Percentiles rank a stretch among this genome's conserved stretches.
Conservation (phyloP, 2,329 filamentous ascomycete species). For the Chrysoporthe puriensis region DNA sequence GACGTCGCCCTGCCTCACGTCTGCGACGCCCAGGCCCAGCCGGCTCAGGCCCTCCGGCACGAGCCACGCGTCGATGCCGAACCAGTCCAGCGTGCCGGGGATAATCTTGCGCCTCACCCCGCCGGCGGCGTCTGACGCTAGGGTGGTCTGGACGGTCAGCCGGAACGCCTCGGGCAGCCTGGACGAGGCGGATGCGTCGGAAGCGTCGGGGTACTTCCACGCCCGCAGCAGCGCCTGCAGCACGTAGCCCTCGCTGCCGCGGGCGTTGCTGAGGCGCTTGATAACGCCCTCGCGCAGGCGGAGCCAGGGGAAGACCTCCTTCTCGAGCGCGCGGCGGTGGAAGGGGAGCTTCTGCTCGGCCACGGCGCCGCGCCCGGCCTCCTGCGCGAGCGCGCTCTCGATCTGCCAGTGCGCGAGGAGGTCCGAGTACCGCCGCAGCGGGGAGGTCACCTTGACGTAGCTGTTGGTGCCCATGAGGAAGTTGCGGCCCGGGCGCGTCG, state of each 20-base stretch:
- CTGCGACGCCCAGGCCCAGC: slow-evolving; percentile 41
- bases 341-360: slow-evolving; percentile 49
- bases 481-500: slow-evolving; percentile 57
- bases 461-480: slow-evolving; percentile 61
- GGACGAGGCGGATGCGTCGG: too few relatives aligned
- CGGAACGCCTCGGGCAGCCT: slow-evolving; percentile 51
- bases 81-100: slow-evolving; percentile 49
- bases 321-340: slow-evolving; percentile 43
- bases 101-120: slow-evolving; percentile 37
- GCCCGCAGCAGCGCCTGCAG: slow-evolving; percentile 63
- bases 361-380: slow-evolving; percentile 40
- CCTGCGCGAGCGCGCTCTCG: slow-evolving; percentile 57
- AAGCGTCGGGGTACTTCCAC: slow-evolving; percentile 58
- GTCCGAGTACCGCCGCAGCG: slow-evolving; percentile 67
- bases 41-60: slow-evolving; percentile 44
- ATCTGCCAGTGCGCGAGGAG: slow-evolving; percentile 70
- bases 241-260: slow-evolving; percentile 56
- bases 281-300: slow-evolving; percentile 57
- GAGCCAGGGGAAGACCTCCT: slow-evolving; percentile 52
- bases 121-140: slow-evolving; percentile 34
- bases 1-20: slow-evolving; percentile 53
- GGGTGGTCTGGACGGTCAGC: slow-evolving; percentile 49
- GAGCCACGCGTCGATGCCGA: slow-evolving; percentile 50
- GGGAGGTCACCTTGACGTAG: slow-evolving; percentile 68
- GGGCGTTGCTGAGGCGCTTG: slow-evolving; percentile 46